phyloP scores from a whole-genome alignment of 495 filamentous ascomycete genomes.

The Arthonia radiata region DNA sequence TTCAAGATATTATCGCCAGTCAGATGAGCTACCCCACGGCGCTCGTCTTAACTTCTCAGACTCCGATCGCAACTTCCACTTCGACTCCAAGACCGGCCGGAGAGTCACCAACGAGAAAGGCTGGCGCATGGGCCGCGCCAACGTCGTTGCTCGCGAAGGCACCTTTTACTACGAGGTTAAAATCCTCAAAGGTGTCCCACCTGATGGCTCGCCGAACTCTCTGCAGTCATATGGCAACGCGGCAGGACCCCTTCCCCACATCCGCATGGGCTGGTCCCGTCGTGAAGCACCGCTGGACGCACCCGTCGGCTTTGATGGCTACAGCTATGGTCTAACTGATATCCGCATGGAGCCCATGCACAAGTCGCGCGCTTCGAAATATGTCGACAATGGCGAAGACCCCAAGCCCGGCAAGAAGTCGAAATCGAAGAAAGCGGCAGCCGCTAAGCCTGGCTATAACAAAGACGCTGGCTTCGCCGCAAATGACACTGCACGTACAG shows the following conservation, averaged over 20 bases:
- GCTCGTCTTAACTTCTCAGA: conserved; percentile 81
- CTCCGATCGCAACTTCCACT: conserved; percentile 50
- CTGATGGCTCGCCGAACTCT: conserved; percentile 10
- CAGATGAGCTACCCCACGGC: conserved; percentile 58
- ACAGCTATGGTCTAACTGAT: conserved; percentile 85
- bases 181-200: conserved; percentile 44
- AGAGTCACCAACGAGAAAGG: conserved; percentile 56
- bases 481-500: conserved; percentile 30
- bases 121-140: conserved; percentile 63
- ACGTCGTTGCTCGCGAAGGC: conserved; percentile 77
- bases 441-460: conserved; percentile 20
- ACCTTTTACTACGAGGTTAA: conserved; percentile 87
- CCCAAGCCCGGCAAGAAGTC: conserved; percentile 8
- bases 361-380: conserved; percentile 73
- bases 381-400: conserved; percentile 35
- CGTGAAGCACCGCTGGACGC: conserved; percentile 78
- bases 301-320: conserved; percentile 86
- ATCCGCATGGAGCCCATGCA: conserved; percentile 75
- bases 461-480: conserved; percentile 2
- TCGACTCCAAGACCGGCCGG: conserved; percentile 30
- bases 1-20: conserved; percentile 70
- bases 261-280: conserved; percentile 73
- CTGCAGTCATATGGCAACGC: conserved; percentile 1
- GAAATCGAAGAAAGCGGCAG: conserved; percentile 23
- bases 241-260: conserved; percentile 28